Percentiles rank a stretch among this genome's conserved stretches.
Conservation (phyloP, 2,329 filamentous ascomycete species). For the Plenodomus lindquistii region DNA sequence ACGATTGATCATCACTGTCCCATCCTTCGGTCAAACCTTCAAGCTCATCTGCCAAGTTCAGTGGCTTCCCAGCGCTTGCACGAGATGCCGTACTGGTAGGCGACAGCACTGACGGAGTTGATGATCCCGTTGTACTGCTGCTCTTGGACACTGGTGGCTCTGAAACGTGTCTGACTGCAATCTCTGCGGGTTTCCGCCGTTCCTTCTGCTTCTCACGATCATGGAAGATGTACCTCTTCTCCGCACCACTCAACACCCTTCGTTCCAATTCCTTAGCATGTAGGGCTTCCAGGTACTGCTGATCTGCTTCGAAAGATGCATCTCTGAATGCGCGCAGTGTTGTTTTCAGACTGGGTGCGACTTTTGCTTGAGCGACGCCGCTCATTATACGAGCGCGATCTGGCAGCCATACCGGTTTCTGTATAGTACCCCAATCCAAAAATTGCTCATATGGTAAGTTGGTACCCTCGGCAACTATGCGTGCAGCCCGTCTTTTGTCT, state of each 20-base stretch:
- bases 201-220: background rate
- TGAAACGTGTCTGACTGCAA: background rate
- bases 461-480: background rate
- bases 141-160: background rate
- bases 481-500: background rate
- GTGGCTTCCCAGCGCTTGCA: background rate
- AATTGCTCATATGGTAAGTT: background rate
- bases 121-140: background rate
- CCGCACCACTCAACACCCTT: background rate
- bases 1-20: too few relatives aligned
- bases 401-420: conserved; percentile 2
- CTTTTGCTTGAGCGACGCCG: background rate
- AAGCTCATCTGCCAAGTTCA: background rate
- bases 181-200: background rate
- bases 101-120: background rate
- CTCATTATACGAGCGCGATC: background rate
- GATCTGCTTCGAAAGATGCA: background rate
- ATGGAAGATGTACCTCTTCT: background rate
- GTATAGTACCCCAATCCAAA: background rate
- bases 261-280: background rate
- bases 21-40: background rate
- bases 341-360: background rate
- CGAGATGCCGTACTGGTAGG: background rate
- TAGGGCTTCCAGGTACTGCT: background rate
- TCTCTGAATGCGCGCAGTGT: background rate